Percentiles rank a stretch among this genome's conserved stretches.
Evolutionary conservation across 140 eudicot genomes (phyloP).

Genomic region (Flaveria floridana): DNA sequence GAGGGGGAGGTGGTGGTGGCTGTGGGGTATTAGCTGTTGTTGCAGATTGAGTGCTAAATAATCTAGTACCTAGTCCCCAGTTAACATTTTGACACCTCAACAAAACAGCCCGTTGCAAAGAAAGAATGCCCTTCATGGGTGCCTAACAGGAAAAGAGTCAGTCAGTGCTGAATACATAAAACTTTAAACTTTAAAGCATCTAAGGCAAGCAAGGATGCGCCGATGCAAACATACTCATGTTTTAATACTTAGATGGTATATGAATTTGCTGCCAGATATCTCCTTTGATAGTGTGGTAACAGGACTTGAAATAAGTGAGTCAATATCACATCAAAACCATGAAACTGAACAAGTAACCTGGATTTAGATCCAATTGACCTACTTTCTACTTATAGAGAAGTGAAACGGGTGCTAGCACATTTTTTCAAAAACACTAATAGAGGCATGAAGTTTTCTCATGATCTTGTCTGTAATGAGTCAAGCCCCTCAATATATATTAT

Average conservation of each 20-base stretch:
- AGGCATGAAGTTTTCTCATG: not conserved
- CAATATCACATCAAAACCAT: conserved; percentile 5
- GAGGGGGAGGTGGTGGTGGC: conserved; percentile 96
- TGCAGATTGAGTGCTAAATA: conserved; percentile 85
- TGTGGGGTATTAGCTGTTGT: conserved; percentile 70
- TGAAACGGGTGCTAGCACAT: not conserved
- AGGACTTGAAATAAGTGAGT: not conserved
- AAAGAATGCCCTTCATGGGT: conserved; percentile 75
- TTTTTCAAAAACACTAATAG: not conserved
- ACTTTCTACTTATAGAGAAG: not conserved
- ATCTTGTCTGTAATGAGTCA: not conserved
- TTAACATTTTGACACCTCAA: conserved; percentile 43
- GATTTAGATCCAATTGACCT: not conserved
- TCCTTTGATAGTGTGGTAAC: not conserved
- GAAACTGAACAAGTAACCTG: not conserved
- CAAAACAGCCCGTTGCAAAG: conserved; percentile 57
- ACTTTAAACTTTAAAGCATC: not conserved
- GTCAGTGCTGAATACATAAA: not conserved
- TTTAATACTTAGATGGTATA: not conserved
- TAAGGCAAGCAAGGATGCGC: not conserved
- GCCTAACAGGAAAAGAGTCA: conserved; percentile 45
- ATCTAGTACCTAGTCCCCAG: conserved; percentile 46
- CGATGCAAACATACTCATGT: not conserved
- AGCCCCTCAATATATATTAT: not conserved
- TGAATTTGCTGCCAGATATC: not conserved